Evolutionary conservation across 2,329 filamentous ascomycete genomes (phyloP).

Genomic region (Bimuria novae-zelandiae): DNA sequence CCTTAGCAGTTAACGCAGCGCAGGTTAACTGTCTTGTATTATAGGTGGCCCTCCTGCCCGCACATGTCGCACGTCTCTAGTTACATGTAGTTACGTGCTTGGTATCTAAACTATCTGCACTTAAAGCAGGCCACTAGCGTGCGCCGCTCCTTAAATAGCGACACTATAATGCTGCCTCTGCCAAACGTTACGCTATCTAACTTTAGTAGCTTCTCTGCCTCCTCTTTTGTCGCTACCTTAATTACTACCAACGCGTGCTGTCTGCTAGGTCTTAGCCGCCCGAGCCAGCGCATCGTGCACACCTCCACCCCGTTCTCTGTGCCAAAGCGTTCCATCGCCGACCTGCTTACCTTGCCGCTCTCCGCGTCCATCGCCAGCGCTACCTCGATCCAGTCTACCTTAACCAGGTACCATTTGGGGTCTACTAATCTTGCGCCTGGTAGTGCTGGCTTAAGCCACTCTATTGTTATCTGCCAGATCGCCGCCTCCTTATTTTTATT

Average conservation of each 20-base stretch:
- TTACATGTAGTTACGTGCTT: conserved; percentile 13
- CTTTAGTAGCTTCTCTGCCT: conserved; percentile 17
- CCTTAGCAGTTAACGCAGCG: conserved; percentile 12
- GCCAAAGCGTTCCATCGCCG: conserved; percentile 16
- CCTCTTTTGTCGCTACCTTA: conserved; percentile 16
- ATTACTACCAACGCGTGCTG: conserved; percentile 14
- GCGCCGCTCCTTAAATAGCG: conserved; percentile 13
- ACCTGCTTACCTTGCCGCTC: conserved; percentile 13
- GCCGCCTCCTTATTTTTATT: conserved; percentile 19
- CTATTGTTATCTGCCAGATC: no score
- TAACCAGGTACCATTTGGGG: no score
- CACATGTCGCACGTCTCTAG: no score
- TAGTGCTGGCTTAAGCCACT: no score
- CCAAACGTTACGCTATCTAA: conserved; percentile 16
- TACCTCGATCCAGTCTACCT: conserved; percentile 20
- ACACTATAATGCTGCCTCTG: conserved; percentile 9
- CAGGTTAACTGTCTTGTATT: conserved; percentile 10
- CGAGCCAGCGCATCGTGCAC: no score
- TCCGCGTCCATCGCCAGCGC: conserved; percentile 17
- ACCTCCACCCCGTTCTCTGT: no score
- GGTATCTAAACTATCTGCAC: conserved; percentile 12
- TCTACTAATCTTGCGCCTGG: no score
- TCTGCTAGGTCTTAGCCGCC: no score
- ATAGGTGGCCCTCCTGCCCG: conserved; percentile 10
- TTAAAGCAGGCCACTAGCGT: conserved; percentile 13